These are phyloP conservation scores for Acacia confusa DNA, from an alignment of 306 rosid genomes.

Conservation along the genomic window DNA sequence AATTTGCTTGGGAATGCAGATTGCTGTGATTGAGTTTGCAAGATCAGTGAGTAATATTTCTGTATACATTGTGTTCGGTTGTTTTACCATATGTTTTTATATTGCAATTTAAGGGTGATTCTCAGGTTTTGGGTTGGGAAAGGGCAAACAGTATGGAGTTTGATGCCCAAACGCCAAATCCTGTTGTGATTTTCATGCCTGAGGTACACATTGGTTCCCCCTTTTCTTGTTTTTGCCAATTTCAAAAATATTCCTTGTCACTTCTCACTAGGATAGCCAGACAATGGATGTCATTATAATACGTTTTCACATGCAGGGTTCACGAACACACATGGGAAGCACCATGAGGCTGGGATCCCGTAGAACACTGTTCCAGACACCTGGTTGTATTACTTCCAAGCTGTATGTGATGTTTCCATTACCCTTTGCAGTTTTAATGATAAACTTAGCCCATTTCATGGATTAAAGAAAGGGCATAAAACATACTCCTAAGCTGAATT, in stretches of 20 bases:
- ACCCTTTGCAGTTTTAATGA: slow-evolving; percentile 19
- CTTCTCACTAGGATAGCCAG: not conserved
- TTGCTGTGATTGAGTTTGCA: slow-evolving; percentile 91
- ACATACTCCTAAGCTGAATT: not conserved
- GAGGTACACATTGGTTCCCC: slow-evolving; percentile 55
- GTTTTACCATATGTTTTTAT: slow-evolving; percentile 11
- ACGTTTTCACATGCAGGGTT: slow-evolving; percentile 56
- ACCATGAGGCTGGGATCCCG: slow-evolving; percentile 99
- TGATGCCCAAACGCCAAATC: slow-evolving; percentile 71
- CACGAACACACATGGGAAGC: slow-evolving; percentile 97
- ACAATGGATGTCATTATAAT: slow-evolving; percentile 3
- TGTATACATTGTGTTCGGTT: slow-evolving; percentile 27
- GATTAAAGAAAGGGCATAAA: not conserved
- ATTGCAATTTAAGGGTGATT: slow-evolving; percentile 34
- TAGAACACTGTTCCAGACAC: slow-evolving; percentile 73
- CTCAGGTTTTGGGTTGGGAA: slow-evolving; percentile 84
- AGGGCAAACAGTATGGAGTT: slow-evolving; percentile 87
- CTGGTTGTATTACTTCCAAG: slow-evolving; percentile 80
- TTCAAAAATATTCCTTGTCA: slow-evolving; percentile 8
- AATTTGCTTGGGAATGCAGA: slow-evolving; percentile 99
- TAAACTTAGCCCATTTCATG: slow-evolving; percentile 7
- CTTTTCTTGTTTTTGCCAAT: not conserved
- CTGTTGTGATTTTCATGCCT: slow-evolving; percentile 98
- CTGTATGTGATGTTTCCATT: slow-evolving; percentile 64
- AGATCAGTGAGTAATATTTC: slow-evolving; percentile 69